These are phyloP conservation scores for Hydrangea macrophylla DNA, from an alignment of 148 eudicot genomes.

Conservation along the genomic window DNA sequence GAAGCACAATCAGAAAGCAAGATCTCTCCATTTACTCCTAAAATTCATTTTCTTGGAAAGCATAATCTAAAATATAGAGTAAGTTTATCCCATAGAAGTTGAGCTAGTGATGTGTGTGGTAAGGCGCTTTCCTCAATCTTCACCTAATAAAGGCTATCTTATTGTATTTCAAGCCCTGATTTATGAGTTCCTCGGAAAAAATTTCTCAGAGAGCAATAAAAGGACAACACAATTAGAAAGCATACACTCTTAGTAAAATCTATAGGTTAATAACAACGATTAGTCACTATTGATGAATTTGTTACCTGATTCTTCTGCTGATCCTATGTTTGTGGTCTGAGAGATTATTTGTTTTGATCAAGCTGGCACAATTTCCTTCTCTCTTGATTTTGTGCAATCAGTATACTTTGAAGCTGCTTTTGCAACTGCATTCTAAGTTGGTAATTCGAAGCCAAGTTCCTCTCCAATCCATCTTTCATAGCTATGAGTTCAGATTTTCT, in stretches of 20 bases:
- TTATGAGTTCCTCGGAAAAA: no score
- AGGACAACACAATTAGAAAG: no score
- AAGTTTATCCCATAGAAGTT: no score
- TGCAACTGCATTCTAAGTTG: slow-evolving; percentile 29
- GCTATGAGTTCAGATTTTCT: slow-evolving; percentile 37
- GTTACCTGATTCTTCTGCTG: not conserved
- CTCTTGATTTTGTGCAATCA: slow-evolving; percentile 16
- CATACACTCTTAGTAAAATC: not conserved
- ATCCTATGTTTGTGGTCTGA: slow-evolving; percentile 6
- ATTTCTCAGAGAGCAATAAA: no score
- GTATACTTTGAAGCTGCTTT: slow-evolving; percentile 42
- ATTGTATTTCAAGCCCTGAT: no score
- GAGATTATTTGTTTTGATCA: not conserved
- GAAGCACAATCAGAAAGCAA: no score
- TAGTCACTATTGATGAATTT: not conserved
- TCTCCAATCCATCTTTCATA: slow-evolving; percentile 29
- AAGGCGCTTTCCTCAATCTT: no score
- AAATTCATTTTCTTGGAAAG: no score
- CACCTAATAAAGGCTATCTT: no score
- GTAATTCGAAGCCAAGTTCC: slow-evolving; percentile 40
- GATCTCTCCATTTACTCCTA: no score
- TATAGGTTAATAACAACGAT: not conserved
- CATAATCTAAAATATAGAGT: no score
- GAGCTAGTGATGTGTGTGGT: no score
- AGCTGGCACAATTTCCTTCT: slow-evolving; percentile 5